Evolutionary conservation across 2,329 filamentous ascomycete species (phyloP).

Genomic region (Claviceps capensis): DNA sequence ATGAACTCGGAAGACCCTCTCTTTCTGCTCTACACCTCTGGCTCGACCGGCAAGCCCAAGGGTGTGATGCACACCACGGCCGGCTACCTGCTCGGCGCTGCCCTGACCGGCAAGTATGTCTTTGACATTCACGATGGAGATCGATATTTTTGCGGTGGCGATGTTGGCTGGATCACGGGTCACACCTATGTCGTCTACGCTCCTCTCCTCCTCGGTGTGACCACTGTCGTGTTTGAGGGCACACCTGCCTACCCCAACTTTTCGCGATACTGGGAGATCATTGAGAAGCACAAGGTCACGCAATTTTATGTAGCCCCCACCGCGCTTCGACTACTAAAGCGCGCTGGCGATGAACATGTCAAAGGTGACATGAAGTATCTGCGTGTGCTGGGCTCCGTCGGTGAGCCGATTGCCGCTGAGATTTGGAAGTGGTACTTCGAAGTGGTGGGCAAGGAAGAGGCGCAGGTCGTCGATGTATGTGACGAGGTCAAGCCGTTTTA

Average conservation of each 20-base stretch:
- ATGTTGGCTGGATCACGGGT: slow-evolving; percentile 98
- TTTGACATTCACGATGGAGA: slow-evolving; percentile 95
- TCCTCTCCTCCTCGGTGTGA: slow-evolving; percentile 79
- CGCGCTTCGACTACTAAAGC: slow-evolving; percentile 83
- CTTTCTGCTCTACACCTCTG: slow-evolving; percentile 95
- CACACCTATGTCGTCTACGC: slow-evolving; percentile 98
- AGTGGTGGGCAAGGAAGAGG: slow-evolving; percentile 81
- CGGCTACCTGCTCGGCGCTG: slow-evolving; percentile 88
- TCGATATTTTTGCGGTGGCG: slow-evolving; percentile 92
- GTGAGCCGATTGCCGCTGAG: slow-evolving; percentile 93
- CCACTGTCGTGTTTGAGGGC: slow-evolving; percentile 94
- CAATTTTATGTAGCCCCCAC: slow-evolving; percentile 98
- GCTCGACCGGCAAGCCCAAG: slow-evolving; percentile 97
- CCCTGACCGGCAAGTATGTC: slow-evolving; percentile 92
- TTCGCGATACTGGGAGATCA: slow-evolving; percentile 97
- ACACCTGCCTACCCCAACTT: slow-evolving; percentile 96
- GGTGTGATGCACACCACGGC: slow-evolving; percentile 96
- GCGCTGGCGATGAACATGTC: slow-evolving; percentile 85
- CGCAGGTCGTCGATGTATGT: slow-evolving; percentile 85
- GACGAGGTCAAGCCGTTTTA: background rate
- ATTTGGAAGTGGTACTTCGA: slow-evolving; percentile 99
- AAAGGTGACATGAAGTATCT: slow-evolving; percentile 80
- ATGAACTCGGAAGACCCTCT: slow-evolving; percentile 92
- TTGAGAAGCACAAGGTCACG: slow-evolving; percentile 86
- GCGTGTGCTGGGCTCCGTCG: slow-evolving; percentile 83